Evolutionary conservation across 768 basidiomycete genomes (phyloP).

Genomic region (Tricholoma matsutake): DNA sequence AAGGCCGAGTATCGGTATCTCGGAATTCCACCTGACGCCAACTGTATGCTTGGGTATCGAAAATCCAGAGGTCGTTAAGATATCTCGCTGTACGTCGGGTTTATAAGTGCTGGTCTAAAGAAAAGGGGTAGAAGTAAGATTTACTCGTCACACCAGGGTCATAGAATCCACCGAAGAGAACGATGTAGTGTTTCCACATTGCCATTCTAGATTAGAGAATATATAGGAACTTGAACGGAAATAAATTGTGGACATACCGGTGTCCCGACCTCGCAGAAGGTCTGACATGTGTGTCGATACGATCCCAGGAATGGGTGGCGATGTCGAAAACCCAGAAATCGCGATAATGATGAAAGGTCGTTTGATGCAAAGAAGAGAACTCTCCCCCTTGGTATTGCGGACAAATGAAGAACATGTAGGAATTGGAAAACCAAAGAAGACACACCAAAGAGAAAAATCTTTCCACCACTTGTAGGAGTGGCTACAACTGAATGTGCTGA

Average conservation of each 20-base stretch:
- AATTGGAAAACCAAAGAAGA: background rate
- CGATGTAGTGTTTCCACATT: constrained; percentile 82
- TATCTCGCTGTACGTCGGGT: constrained; percentile 56
- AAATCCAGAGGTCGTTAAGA: constrained; percentile 81
- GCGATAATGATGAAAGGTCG: constrained; percentile 82
- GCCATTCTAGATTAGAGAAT: constrained; percentile 57
- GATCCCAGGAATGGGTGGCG: constrained; percentile 75
- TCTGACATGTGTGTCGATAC: constrained; percentile 80
- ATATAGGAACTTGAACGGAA: background rate
- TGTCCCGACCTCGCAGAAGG: constrained; percentile 84
- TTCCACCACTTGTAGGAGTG: constrained; percentile 77
- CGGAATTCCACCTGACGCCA: constrained; percentile 79
- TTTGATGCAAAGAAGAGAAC: constrained; percentile 81
- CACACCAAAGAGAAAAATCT: constrained; percentile 77
- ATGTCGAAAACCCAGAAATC: constrained; percentile 91
- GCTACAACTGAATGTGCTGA: constrained; percentile 83
- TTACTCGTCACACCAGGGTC: constrained; percentile 81
- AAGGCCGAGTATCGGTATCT: constrained; percentile 69
- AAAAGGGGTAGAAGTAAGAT: constrained; percentile 12
- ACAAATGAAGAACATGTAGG: background rate
- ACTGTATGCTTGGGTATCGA: constrained; percentile 81
- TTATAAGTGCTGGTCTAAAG: background rate
- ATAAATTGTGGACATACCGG: constrained; percentile 42
- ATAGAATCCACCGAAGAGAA: constrained; percentile 89
- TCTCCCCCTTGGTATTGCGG: constrained; percentile 62